These are phyloP conservation scores for Pseudogymnoascus sp. DNA, from an alignment of 2,329 filamentous ascomycete species.

Conservation along the genomic window DNA sequence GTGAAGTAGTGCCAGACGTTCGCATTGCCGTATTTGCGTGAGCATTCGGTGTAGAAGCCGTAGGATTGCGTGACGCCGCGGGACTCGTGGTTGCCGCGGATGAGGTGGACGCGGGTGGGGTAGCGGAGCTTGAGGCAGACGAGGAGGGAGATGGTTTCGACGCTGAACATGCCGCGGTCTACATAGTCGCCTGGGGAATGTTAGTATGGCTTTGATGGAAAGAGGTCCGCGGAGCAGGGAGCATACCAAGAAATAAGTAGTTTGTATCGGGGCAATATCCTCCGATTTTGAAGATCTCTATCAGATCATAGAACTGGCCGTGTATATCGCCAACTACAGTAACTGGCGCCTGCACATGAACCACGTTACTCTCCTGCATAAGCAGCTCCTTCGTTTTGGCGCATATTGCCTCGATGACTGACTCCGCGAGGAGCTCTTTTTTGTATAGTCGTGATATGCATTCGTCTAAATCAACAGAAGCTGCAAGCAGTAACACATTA, in stretches of 20 bases:
- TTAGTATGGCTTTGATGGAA: slow-evolving; percentile 11
- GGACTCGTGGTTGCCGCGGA: slow-evolving; percentile 96
- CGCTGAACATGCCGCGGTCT: slow-evolving; percentile 95
- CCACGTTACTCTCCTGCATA: slow-evolving; percentile 99
- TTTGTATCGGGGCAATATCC: slow-evolving; percentile 97
- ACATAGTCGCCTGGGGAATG: slow-evolving; percentile 75
- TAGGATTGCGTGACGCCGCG: slow-evolving; percentile 97
- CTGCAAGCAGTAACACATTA: slow-evolving; percentile 38
- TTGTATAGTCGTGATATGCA: slow-evolving; percentile 96
- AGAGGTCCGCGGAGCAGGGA: neutral
- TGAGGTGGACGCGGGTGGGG: slow-evolving; percentile 88
- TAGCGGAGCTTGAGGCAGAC: slow-evolving; percentile 97
- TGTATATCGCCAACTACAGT: slow-evolving; percentile 98
- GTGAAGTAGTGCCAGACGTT: slow-evolving; percentile 99
- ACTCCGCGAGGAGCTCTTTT: slow-evolving; percentile 93
- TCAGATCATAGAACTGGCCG: slow-evolving; percentile 97
- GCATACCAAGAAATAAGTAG: slow-evolving; percentile 84
- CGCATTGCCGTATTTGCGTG: slow-evolving; percentile 94
- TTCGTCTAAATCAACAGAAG: slow-evolving; percentile 95
- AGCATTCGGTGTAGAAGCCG: slow-evolving; percentile 97
- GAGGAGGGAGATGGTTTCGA: slow-evolving; percentile 96
- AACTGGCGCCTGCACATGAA: slow-evolving; percentile 90
- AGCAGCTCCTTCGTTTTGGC: slow-evolving; percentile 97
- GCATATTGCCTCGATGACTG: slow-evolving; percentile 97
- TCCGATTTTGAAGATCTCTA: slow-evolving; percentile 98